Percentiles rank a stretch among this genome's conserved stretches.
These are phyloP conservation scores for Penicillium sp. DNA, from an alignment of 2,329 filamentous ascomycete genomes.

Conservation along the genomic window DNA sequence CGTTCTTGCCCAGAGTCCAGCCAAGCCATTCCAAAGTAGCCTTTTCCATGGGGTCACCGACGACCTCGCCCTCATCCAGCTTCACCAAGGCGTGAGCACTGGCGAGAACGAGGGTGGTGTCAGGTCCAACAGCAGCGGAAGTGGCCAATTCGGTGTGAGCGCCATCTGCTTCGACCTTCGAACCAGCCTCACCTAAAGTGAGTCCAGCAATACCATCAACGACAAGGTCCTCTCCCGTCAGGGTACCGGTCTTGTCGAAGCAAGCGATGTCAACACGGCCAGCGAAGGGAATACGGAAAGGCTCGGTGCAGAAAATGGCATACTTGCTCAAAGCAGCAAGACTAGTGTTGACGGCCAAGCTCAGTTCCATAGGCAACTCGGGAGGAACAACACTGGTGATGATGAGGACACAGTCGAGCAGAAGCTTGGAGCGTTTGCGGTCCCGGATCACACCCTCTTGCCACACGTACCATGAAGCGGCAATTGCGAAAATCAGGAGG, in stretches of 20 bases:
- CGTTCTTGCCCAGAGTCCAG: conserved; percentile 89
- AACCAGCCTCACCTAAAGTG: conserved; percentile 66
- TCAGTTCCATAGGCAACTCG: conserved; percentile 96
- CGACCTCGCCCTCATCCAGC: conserved; percentile 93
- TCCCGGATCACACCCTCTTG: conserved; percentile 91
- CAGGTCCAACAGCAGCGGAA: conserved; percentile 68
- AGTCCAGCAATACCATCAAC: conserved; percentile 96
- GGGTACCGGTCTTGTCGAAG: conserved; percentile 97
- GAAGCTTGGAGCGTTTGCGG: conserved; percentile 93
- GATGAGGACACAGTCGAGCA: conserved; percentile 96
- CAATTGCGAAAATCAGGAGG: conserved; percentile 91
- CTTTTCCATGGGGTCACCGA: conserved; percentile 99
- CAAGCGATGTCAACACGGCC: conserved; percentile 94
- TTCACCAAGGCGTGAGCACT: conserved; percentile 95
- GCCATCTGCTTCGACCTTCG: conserved; percentile 71
- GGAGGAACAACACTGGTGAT: conserved; percentile 98
- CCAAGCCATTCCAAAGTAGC: conserved; percentile 85
- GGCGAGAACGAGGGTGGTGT: conserved; percentile 89
- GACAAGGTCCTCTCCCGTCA: conserved; percentile 94
- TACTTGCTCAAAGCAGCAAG: conserved; percentile 90
- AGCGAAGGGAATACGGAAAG: conserved; percentile 95
- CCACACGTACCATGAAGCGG: conserved; percentile 99
- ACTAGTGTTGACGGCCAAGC: conserved; percentile 95
- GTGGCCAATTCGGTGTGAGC: conserved; percentile 77
- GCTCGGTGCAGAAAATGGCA: conserved; percentile 98